Evolutionary conservation across 179 eudicot species (phyloP).

Genomic region (Gypsophila paniculata): DNA sequence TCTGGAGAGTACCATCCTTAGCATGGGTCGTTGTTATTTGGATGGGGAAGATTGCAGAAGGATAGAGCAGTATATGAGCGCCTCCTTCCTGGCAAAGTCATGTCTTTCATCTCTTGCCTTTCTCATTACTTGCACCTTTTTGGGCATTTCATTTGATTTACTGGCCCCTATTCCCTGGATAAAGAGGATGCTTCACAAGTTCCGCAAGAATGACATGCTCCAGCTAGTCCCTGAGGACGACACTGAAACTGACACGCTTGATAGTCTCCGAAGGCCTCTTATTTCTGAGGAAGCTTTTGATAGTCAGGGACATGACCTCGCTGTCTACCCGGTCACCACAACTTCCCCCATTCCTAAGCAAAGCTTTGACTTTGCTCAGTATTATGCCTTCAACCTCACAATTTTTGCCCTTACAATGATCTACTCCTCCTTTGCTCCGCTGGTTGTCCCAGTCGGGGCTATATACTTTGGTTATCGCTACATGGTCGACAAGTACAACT

Average conservation of each 20-base stretch:
- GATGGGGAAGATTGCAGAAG: slow-evolving; percentile 94
- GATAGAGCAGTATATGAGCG: slow-evolving; percentile 89
- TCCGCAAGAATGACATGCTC: slow-evolving; percentile 88
- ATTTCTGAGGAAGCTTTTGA: slow-evolving; percentile 43
- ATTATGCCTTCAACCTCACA: slow-evolving; percentile 95
- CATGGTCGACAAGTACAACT: slow-evolving; percentile 95
- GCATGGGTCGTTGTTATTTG: slow-evolving; percentile 94
- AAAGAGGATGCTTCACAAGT: slow-evolving; percentile 67
- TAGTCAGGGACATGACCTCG: slow-evolving; percentile 67
- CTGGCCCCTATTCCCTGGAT: slow-evolving; percentile 96
- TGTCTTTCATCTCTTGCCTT: slow-evolving; percentile 91
- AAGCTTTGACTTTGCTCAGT: slow-evolving; percentile 88
- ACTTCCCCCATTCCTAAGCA: slow-evolving; percentile 89
- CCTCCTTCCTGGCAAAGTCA: slow-evolving; percentile 79
- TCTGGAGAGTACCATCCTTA: slow-evolving; percentile 64
- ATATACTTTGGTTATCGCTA: slow-evolving; percentile 89
- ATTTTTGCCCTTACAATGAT: slow-evolving; percentile 89
- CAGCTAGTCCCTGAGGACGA: slow-evolving; percentile 85
- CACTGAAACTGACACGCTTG: slow-evolving; percentile 51
- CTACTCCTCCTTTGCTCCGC: slow-evolving; percentile 83
- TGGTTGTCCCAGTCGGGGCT: slow-evolving; percentile 92
- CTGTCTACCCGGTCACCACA: slow-evolving; percentile 78
- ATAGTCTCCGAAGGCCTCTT: slow-evolving; percentile 63
- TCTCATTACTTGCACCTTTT: slow-evolving; percentile 82
- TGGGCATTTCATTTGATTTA: slow-evolving; percentile 90